Percentiles rank a stretch among this genome's conserved stretches.
Evolutionary conservation across 441 rosid species (phyloP).

Genomic region (Biscutella laevigata): DNA sequence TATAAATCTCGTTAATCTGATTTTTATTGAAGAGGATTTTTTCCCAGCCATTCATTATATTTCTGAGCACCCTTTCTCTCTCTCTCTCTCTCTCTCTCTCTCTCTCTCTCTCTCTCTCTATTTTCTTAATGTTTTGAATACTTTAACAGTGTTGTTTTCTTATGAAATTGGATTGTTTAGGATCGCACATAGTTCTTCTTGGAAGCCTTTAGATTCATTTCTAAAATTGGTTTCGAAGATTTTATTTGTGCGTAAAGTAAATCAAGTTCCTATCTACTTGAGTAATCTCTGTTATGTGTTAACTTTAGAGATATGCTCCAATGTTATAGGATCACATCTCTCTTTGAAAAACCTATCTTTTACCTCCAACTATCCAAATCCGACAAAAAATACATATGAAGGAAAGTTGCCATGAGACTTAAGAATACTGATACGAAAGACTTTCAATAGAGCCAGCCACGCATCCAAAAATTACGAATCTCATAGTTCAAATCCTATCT

Average conservation of each 20-base stretch:
- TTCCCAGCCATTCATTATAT: slow-evolving; percentile 28
- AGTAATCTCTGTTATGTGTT: slow-evolving; percentile 27
- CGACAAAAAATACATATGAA: too few species aligned
- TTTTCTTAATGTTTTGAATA: background rate
- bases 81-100: too few species aligned
- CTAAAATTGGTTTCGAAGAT: slow-evolving; percentile 23
- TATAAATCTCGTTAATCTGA: slow-evolving; percentile 32
- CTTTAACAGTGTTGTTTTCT: background rate
- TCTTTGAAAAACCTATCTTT: background rate
- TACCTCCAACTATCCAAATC: too few species aligned
- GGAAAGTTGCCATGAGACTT: too few species aligned
- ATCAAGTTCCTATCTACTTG: slow-evolving; percentile 24
- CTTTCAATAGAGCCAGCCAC: too few species aligned
- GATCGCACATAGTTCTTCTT: slow-evolving; percentile 31
- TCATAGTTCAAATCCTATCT: too few species aligned
- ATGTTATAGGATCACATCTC: slow-evolving; percentile 23
- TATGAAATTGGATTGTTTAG: too few species aligned
- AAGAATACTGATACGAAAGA: too few species aligned
- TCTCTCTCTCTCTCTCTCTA: too few species aligned
- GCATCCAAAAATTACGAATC: too few species aligned
- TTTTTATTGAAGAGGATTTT: slow-evolving; percentile 13
- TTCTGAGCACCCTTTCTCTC: slow-evolving; percentile 18
- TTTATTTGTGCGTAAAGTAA: slow-evolving; percentile 25
- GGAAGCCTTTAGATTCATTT: slow-evolving; percentile 20
- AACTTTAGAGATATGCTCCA: slow-evolving; percentile 29